These are phyloP conservation scores for Rhizopogon parksii DNA, from an alignment of 1,284 basidiomycete genomes.

Conservation along the genomic window DNA sequence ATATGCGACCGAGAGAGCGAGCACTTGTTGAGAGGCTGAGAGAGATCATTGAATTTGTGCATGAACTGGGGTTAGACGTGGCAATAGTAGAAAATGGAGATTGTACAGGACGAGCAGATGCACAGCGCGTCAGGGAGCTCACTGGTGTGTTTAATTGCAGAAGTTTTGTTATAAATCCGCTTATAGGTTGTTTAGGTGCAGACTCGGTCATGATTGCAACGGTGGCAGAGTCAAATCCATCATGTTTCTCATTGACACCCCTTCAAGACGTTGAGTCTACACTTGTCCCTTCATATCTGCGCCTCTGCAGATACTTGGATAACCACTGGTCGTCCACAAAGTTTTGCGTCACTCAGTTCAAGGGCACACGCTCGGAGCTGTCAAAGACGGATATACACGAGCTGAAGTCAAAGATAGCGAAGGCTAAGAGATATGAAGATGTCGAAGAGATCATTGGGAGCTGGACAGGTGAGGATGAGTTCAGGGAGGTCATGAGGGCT, in stretches of 20 bases:
- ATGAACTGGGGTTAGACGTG: conserved; percentile 61
- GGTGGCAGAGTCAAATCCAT: conserved; percentile 89
- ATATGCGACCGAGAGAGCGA: conserved; percentile 81
- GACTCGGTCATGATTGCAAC: conserved; percentile 95
- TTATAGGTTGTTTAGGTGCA: conserved; percentile 47
- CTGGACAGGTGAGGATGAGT: conserved; percentile 59
- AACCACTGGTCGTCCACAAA: conserved; percentile 88
- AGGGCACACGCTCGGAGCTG: conserved; percentile 46
- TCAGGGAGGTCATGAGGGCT: conserved; percentile 45
- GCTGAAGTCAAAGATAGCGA: conserved; percentile 47
- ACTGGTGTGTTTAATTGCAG: conserved; percentile 50
- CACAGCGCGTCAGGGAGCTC: conserved; percentile 61
- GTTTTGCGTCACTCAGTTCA: conserved; percentile 83
- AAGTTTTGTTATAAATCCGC: neutral
- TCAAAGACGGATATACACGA: conserved; percentile 55
- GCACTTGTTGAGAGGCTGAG: conserved; percentile 76
- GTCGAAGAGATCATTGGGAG: conserved; percentile 50
- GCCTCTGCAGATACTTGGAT: conserved; percentile 65
- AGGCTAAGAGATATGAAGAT: conserved; percentile 63
- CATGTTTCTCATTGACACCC: conserved; percentile 72
- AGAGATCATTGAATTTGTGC: conserved; percentile 81
- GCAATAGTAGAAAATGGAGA: conserved; percentile 95
- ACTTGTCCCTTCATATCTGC: conserved; percentile 72
- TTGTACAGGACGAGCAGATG: conserved; percentile 75
- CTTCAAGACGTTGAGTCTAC: conserved; percentile 64